Conservation (phyloP, 2,329 filamentous ascomycete species). For the Nemania sp. region DNA sequence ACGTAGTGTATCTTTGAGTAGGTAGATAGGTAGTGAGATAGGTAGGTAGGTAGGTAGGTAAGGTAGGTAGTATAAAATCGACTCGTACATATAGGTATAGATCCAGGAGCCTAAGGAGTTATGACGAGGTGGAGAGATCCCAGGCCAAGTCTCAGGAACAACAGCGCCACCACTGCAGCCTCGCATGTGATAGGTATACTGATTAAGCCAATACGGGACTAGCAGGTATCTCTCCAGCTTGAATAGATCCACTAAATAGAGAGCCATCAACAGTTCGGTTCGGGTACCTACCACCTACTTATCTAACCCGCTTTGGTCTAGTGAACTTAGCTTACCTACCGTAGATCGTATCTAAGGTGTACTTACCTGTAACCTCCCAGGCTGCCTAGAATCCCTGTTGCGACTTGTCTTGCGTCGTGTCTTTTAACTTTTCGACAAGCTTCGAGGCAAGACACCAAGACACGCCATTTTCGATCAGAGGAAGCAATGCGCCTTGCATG, state of each 20-base stretch:
- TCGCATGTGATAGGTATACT: neutral
- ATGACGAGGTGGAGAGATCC: no score
- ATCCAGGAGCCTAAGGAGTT: no score
- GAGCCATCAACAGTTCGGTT: neutral
- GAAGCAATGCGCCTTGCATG: constrained; percentile 38
- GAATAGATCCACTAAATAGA: neutral
- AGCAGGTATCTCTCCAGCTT: neutral
- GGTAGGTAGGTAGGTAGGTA: no score
- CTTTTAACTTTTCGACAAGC: constrained; percentile 15
- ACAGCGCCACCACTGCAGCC: neutral
- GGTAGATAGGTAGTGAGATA: no score
- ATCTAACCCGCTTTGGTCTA: no score
- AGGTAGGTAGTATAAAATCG: no score
- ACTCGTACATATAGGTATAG: no score
- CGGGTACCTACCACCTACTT: no score
- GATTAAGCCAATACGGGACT: no score
- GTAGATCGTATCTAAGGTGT: neutral
- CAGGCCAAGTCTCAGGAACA: no score
- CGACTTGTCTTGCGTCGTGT: constrained; percentile 28
- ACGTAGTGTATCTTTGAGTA: no score
- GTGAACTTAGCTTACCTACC: neutral
- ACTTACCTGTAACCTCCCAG: neutral
- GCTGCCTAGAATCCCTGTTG: neutral
- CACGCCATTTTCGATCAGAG: constrained; percentile 30
- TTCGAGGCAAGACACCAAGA: constrained; percentile 8